Base-by-base conservation (phyloP, 495 filamentous ascomycete species). In the Penicillium cosmopolitanum region DNA sequence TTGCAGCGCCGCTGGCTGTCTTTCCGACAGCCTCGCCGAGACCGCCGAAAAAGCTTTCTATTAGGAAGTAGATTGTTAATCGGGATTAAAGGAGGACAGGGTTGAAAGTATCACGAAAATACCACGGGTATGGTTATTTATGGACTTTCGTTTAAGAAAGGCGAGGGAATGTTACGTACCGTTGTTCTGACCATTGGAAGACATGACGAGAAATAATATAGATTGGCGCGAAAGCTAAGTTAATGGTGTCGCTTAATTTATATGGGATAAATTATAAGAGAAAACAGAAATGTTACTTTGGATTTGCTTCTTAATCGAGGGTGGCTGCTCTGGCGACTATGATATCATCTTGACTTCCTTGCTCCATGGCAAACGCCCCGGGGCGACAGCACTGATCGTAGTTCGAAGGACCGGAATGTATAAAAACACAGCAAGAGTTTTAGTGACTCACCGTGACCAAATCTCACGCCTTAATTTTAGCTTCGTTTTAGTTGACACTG, bases 1-100 rank as follows among this genome's bases (percentile, higher is more conserved):
- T 50, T 1, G 62, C 61, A 10, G 67, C 53, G 18, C 65, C 67
- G n/a, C 52, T 47, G 31, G 61, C 58, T 5, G 66, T 66, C 40
- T 56, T 64, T 9, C 66, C 64, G 15, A 64, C 44, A 4, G 53
- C 51, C 33, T 61, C 52, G 36, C 61, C 57, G 52, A 69, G 35
- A 33, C 66, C 66, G 25, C 61, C 55, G 28, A 60, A 19, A 44
- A 69, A 57, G 50, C 42, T 52, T 35, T 50, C 66, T 69, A 50
- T 55, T 44, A 19, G 16, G 16, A 44, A 38, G 12, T 8, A 19
- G 15, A 9, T 2, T 50, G 33, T 35, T 42, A 42, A 13, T 33
- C 21, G 8, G 12, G 19, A 42, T 31, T 13, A 36, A 23, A 5
- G 9, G 35, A 40, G 18, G 9, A 25, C n/a, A 23, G 18, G 3